These are phyloP conservation scores for Eucalyptus globulus DNA, from an alignment of 345 rosid genomes.

Conservation along the genomic window DNA sequence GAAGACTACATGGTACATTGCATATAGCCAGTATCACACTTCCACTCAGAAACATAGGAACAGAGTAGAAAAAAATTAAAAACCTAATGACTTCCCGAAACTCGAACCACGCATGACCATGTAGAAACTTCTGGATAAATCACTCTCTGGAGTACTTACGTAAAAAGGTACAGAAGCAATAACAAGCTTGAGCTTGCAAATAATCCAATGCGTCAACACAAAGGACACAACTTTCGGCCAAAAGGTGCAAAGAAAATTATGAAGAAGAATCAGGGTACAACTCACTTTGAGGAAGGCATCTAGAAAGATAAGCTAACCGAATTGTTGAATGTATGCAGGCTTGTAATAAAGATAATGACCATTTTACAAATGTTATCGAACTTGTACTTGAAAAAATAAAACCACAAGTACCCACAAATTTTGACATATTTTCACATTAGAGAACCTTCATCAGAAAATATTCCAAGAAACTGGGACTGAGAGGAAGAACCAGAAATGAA, in stretches of 20 bases:
- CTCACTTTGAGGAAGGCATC: background rate
- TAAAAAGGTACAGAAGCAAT: background rate
- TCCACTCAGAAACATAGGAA: background rate
- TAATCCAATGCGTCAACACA: background rate
- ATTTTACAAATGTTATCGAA: background rate
- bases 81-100: background rate
- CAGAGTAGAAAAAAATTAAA: background rate
- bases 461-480: background rate
- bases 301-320: background rate
- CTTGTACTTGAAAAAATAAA: too few species aligned
- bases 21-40: background rate
- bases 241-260: background rate
- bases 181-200: background rate
- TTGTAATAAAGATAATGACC: background rate
- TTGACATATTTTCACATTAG: background rate
- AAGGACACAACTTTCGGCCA: background rate
- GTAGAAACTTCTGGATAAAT: background rate
- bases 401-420: background rate
- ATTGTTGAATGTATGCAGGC: background rate
- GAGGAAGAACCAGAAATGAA: background rate
- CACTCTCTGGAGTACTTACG: background rate
- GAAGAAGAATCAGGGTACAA: background rate
- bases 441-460: background rate
- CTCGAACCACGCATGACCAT: background rate
- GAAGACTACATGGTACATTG: background rate